These are phyloP conservation scores for Rhodamnia rubescens DNA, from an alignment of 345 rosid species.

Conservation along the genomic window DNA sequence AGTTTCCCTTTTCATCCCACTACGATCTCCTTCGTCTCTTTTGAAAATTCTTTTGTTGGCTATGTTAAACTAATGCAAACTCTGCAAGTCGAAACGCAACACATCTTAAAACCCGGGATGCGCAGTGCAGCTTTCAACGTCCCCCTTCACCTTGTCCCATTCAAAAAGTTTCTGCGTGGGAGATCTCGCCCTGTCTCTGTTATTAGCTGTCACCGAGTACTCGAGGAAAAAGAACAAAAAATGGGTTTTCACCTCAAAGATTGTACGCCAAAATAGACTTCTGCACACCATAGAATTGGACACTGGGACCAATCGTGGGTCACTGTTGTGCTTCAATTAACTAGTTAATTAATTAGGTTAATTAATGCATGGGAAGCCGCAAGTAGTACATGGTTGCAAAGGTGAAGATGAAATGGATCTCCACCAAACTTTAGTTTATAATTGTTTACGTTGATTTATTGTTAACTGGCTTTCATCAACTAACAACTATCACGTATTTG, in stretches of 20 bases:
- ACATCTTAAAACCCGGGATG: background rate
- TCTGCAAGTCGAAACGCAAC: background rate
- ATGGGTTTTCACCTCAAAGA: background rate
- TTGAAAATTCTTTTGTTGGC: background rate
- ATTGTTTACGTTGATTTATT: background rate
- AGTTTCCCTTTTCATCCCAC: background rate
- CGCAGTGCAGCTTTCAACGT: background rate
- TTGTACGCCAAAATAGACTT: background rate
- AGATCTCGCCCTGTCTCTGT: background rate
- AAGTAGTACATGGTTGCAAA: background rate
- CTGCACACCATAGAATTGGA: background rate
- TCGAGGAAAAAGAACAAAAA: background rate
- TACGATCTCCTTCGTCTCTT: background rate
- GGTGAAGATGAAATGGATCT: background rate
- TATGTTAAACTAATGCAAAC: background rate
- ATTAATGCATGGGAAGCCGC: background rate
- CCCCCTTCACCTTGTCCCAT: background rate
- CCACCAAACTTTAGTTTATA: background rate
- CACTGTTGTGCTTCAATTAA: background rate
- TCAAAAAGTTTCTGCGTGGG: background rate
- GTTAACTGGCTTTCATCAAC: slow-evolving; percentile 2
- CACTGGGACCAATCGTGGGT: background rate
- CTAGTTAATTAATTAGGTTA: background rate
- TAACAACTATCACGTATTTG: background rate
- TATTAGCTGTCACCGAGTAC: slow-evolving; percentile 22